Evolutionary conservation across 495 filamentous ascomycete genomes (phyloP), one percentile per base, ranked within the genome.

Genomic region (Podospora sp.): DNA sequence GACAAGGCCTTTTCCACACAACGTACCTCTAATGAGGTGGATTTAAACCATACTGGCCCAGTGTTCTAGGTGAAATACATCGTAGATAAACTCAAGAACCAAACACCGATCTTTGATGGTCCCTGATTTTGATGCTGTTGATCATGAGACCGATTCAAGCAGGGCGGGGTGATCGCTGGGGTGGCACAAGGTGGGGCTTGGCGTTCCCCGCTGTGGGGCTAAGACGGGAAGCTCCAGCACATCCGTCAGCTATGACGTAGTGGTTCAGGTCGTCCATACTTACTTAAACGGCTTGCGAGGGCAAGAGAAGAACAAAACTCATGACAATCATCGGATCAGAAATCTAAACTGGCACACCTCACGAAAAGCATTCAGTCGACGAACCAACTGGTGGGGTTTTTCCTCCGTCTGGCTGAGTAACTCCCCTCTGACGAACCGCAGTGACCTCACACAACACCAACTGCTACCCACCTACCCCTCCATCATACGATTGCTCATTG

Each of bases 241-340:
- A 51, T 68, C 66, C 72, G 65, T 74, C 72, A 74, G 70, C 49
- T 70, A 70, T 71, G 71, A 73, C 71, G 69, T 75, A 71, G 40
- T 58, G 18, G 63, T 49, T 16, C 6, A 21, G n/a, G 59, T 21
- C 24, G 55, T 24, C 6, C 40, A 53, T 33, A 22, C 24, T 53
- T 57, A 55, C 27, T 55, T 24, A 35, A 55, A 53, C 53, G 60
- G 63, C 56, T 46, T 51, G 46, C 21, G 35, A 27, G 27, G 62
- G 26, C 46, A 68, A 59, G 52, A 60, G 57, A 49, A 60, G 18
- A n/a, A 18, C 22, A 20, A 33, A 36, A 20, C 55, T 60, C 64
- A 18, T 25, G 11, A 66, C 51, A 60, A 29, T 35, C 60, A 16
- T 59, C 56, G n/a, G 24, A 21, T 20, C n/a, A 24, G 18, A 18